Percentiles rank a stretch among this genome's conserved stretches.
Evolutionary conservation across 345 rosid species (phyloP).

Genomic region (Eucalyptus tenuipes): DNA sequence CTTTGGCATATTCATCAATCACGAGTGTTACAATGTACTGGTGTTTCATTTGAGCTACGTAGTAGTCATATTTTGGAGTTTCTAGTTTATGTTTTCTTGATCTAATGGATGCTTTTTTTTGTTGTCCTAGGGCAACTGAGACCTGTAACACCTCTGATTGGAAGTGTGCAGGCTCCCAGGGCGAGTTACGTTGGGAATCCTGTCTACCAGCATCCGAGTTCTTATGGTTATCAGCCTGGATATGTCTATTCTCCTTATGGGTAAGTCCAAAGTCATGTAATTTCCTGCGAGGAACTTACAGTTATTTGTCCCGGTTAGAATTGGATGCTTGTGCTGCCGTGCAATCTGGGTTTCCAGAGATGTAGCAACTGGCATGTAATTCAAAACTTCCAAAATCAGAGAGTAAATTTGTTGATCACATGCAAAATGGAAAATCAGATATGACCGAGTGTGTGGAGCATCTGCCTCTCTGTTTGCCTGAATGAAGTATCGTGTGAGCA

Average conservation of each 20-base stretch:
- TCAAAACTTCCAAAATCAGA: neutral
- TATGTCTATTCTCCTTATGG: slow-evolving; percentile 5
- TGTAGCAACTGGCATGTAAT: neutral
- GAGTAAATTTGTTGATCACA: neutral
- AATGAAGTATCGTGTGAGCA: neutral
- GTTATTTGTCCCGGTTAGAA: neutral
- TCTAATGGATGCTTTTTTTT: neutral
- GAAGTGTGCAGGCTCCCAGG: slow-evolving; percentile 2
- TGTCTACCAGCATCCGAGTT: neutral
- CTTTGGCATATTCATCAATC: neutral
- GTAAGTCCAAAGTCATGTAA: neutral
- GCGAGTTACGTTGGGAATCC: neutral
- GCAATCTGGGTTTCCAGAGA: neutral
- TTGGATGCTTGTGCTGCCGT: neutral
- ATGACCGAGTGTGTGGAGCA: neutral
- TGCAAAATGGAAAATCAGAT: neutral
- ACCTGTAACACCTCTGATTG: slow-evolving; percentile 4
- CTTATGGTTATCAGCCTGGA: slow-evolving; percentile 8
- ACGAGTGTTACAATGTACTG: neutral
- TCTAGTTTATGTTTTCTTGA: neutral
- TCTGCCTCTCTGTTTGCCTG: neutral
- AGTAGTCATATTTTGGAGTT: neutral
- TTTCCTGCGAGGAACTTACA: neutral
- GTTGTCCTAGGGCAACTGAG: neutral
- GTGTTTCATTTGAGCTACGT: neutral